These are phyloP conservation scores for Epichloe scottii DNA, from an alignment of 2,329 filamentous ascomycete species.

Conservation along the genomic window DNA sequence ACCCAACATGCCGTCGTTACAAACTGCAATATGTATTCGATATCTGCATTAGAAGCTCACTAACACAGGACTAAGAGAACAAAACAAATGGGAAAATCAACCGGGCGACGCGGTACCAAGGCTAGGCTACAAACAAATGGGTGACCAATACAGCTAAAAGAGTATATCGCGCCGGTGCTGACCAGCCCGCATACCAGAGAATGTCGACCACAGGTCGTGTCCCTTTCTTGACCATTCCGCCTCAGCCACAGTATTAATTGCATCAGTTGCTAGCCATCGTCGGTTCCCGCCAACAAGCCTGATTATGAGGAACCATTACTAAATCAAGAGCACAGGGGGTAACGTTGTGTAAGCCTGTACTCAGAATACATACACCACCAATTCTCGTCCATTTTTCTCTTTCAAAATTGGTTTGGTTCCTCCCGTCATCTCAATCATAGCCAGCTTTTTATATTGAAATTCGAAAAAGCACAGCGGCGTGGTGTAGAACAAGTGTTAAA, in stretches of 20 bases:
- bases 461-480: conserved; percentile 17
- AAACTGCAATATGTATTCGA: conserved; percentile 30
- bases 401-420: conserved; percentile 10
- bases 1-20: neutral
- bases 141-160: conserved; percentile 16
- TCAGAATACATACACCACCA: conserved; percentile 6
- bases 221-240: conserved; percentile 3
- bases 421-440: conserved; percentile 21
- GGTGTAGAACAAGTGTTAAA: conserved; percentile 17
- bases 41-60: conserved; percentile 53
- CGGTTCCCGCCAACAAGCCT: conserved; percentile 4
- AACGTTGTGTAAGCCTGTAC: conserved; percentile 1
- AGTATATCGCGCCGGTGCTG: conserved; percentile 6
- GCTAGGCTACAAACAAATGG: conserved; percentile 17
- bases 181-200: conserved; percentile 9
- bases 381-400: conserved; percentile 7
- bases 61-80: conserved; percentile 38
- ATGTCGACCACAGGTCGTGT: conserved; percentile 10
- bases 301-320: conserved; percentile 1
- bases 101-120: conserved; percentile 9
- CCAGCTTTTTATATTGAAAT: conserved; percentile 15
- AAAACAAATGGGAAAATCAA: conserved; percentile 28
- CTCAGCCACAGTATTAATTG: conserved; percentile 6
- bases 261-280: conserved; percentile 9
- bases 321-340: conserved; percentile 2